Evolutionary conservation across 2,329 filamentous ascomycete species (phyloP).

Genomic region (Cordyceps tenuipes): DNA sequence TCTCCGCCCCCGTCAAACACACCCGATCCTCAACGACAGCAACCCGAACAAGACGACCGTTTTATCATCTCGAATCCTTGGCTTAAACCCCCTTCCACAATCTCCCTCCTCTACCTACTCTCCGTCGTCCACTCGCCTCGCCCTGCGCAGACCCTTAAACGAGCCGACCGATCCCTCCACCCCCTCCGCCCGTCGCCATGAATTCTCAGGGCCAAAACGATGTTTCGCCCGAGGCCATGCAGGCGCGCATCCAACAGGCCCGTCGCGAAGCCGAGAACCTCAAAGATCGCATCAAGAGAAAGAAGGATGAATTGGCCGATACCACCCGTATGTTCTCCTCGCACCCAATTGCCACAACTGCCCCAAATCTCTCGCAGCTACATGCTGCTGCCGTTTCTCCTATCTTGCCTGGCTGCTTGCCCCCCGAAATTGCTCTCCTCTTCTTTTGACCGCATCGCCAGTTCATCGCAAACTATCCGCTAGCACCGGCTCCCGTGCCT

Average conservation of each 20-base stretch:
- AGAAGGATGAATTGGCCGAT: conserved; percentile 99
- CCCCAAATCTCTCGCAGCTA: conserved; percentile 8
- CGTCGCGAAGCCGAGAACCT: conserved; percentile 95
- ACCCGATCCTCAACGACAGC: conserved; percentile 16
- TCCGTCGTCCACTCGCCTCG: neutral
- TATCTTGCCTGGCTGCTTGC: neutral
- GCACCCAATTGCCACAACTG: conserved; percentile 12
- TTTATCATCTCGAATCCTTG: neutral
- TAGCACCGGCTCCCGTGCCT: neutral
- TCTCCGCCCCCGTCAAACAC: neutral
- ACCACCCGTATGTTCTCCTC: conserved; percentile 71
- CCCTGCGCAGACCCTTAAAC: conserved; percentile 5
- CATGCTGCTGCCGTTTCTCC: conserved; percentile 13
- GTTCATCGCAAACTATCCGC: neutral
- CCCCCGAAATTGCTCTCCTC: neutral
- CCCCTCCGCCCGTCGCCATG: conserved; percentile 33
- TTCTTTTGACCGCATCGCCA: neutral
- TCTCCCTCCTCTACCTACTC: neutral
- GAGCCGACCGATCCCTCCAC: conserved; percentile 1
- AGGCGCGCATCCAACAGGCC: conserved; percentile 85
- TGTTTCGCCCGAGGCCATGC: conserved; percentile 70
- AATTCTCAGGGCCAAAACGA: conserved; percentile 51
- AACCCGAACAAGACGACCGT: neutral
- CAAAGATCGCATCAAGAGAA: conserved; percentile 98
- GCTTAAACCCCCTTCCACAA: conserved; percentile 12